These are phyloP conservation scores for Rutstroemia sp. DNA, from an alignment of 2,329 filamentous ascomycete species.

Conservation along the genomic window DNA sequence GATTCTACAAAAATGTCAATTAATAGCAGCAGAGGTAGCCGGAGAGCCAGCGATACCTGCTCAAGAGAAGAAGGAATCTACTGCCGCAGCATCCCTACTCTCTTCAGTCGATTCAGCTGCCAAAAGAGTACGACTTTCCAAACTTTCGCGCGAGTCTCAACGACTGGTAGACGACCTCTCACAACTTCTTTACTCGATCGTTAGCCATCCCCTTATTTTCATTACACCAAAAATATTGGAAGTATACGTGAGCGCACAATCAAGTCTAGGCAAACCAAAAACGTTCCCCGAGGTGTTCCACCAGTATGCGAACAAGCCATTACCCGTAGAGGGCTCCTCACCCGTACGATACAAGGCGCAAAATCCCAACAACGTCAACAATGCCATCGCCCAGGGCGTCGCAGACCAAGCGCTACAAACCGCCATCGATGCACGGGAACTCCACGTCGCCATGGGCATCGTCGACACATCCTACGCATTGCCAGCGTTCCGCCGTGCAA, in stretches of 20 bases:
- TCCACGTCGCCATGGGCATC: constrained; percentile 70
- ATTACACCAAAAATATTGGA: constrained; percentile 67
- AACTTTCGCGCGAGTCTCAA: constrained; percentile 14
- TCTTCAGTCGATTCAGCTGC: constrained; percentile 32
- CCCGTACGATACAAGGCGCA: constrained; percentile 52
- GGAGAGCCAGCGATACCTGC: constrained; percentile 15
- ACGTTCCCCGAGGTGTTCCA: constrained; percentile 73
- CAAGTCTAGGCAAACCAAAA: constrained; percentile 63
- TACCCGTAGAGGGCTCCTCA: constrained; percentile 53
- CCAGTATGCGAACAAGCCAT: constrained; percentile 77
- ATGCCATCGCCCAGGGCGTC: constrained; percentile 63
- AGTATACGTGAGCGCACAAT: constrained; percentile 70
- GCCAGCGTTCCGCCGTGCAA: constrained; percentile 58
- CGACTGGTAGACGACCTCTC: constrained; percentile 43
- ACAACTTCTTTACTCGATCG: constrained; percentile 57
- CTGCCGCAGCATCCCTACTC: constrained; percentile 47
- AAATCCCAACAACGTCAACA: constrained; percentile 61
- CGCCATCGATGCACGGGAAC: constrained; percentile 71
- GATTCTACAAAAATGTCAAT: constrained; percentile 19
- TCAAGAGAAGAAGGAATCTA: constrained; percentile 16
- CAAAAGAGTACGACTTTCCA: constrained; percentile 14
- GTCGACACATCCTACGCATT: constrained; percentile 63
- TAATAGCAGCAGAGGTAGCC: constrained; percentile 19
- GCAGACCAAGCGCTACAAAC: constrained; percentile 69
- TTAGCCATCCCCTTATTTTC: constrained; percentile 70